Base-by-base conservation (phyloP, 1,284 basidiomycete species). In the Cryptococcus sp. region DNA sequence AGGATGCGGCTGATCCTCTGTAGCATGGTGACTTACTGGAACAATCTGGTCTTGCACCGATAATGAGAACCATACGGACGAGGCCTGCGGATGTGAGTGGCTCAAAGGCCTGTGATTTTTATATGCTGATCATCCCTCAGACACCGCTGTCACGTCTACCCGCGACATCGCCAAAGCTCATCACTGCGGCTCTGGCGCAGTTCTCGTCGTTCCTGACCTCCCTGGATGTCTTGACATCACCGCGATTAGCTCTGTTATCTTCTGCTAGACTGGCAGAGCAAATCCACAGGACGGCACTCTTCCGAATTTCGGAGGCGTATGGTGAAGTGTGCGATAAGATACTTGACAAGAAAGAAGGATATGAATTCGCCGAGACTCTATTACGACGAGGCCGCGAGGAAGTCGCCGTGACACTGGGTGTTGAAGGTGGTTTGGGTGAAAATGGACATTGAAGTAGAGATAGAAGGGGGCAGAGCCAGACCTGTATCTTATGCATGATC, bases 291-390 rank as follows among this genome's bases (percentile, higher is more conserved):
- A 82, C 83, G 13, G 88, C 87, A 1, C 77, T 96, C 55, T 78
- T 79, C 38, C 80, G 84, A 31, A 79, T 95, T 55, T 85, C 84
- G 1, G 76, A 76, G 35, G 84, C 85, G 3, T 96, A 96, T 73
- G 80, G 78, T 7, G 72, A 80, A 59, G 77, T 95, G 2, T 90
- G 87, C 64, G 84, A 85, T 38, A 83, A 84, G 58, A 87, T 95
- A 13, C 80, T 84, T 69, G 84, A 83, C 58, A 82, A 84, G 52
- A 81, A 83, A 69, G 90, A 91, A 60, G 82, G 81, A 66, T 97
- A 95, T 70, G 91, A 96, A 76, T 91, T 91, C 44, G 86, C 85
- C 10, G 83, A 86, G 61, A 94, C 90, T n/a, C 71, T 96, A 59
- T 76, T 96, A 43, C 86, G 89, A n/a, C 83, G 87, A 46, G 74